Evolutionary conservation across 257 asterid species (phyloP), one percentile per base, ranked within the genome.

Genomic region (Solanum chmielewskii): DNA sequence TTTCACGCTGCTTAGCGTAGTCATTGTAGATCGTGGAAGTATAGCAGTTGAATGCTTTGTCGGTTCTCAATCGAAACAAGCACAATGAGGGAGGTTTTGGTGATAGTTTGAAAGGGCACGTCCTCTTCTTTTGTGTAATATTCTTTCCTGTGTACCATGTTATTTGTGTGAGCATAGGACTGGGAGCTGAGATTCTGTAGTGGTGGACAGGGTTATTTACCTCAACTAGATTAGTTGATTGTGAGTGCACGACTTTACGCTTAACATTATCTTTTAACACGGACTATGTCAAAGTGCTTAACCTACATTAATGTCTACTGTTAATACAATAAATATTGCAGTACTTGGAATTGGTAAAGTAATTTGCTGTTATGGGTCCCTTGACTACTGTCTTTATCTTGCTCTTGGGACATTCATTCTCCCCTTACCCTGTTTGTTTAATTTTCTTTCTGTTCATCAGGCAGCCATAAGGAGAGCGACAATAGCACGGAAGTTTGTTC

Each of bases 401-500:
- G 69, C 29, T 81, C 2, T 29, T 10, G 69, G 29, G 44, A 49
- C 69, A 18, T 49, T 45, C 27, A 49, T 29, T 49, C 45, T 81
- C 20, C 69, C 44, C 6, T 69, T 70, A 70, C 70, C 64, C 69
- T 13, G 10, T 31, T 70, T 71, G 13, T 68, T 21, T 39, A 33
- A 47, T 73, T 16, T 52, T 73, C 74, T 86, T 42, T 84, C 31
- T 86, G 73, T 42, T 86, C 29, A 56, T 75, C 94, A 97, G 99
- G 98, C 92, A 84, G 99, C 99, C 47, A 94, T 97, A 68, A 89
- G 99, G 78, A 96, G 99, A 93, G 98, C 99, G 69, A 96, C 99
- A 76, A 77, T 96, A 83, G 92, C 98, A 27, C 93, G 95, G 59
- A 95, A 94, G 85, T 97, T 97, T 92, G 97, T 97, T 84, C 99